Percentiles rank a stretch among this genome's conserved stretches.
These are phyloP conservation scores for Arabidopsis arenosa DNA, from an alignment of 345 rosid genomes.

Conservation along the genomic window DNA sequence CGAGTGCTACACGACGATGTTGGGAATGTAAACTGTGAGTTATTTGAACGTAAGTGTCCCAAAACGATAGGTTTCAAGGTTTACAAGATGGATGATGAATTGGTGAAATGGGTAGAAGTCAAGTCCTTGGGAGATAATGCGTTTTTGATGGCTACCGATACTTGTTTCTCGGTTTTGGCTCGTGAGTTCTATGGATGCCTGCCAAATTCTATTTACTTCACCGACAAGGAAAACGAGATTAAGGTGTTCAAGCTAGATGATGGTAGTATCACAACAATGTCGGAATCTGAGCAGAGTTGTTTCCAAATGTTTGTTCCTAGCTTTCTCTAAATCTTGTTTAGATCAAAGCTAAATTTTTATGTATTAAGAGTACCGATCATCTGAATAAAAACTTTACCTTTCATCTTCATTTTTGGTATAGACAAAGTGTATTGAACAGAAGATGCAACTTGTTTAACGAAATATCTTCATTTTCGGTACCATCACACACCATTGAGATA, in stretches of 20 bases:
- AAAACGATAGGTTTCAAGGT: slow-evolving; percentile 30
- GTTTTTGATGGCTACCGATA: slow-evolving; percentile 41
- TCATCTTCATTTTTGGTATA: neutral
- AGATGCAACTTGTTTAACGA: no score
- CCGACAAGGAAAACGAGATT: neutral
- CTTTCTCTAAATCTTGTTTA: slow-evolving; percentile 12
- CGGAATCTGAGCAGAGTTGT: neutral
- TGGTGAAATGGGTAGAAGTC: slow-evolving; percentile 44
- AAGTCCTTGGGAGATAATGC: slow-evolving; percentile 29
- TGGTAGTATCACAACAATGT: neutral
- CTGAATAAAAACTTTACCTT: neutral
- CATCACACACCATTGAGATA: slow-evolving; percentile 42
- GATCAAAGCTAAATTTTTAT: neutral
- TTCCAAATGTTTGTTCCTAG: slow-evolving; percentile 19
- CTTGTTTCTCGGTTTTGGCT: slow-evolving; percentile 40
- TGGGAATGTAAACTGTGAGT: neutral
- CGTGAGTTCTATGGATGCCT: slow-evolving; percentile 23
- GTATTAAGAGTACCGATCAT: neutral
- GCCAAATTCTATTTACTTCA: slow-evolving; percentile 30
- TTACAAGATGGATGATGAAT: slow-evolving; percentile 45
- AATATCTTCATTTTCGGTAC: neutral
- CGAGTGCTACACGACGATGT: neutral
- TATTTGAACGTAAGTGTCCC: neutral
- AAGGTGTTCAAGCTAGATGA: slow-evolving; percentile 2
- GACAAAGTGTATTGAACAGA: neutral